Conservation (phyloP, 352 stramenopile genomes). For the Globisporangium recalcitrans region DNA sequence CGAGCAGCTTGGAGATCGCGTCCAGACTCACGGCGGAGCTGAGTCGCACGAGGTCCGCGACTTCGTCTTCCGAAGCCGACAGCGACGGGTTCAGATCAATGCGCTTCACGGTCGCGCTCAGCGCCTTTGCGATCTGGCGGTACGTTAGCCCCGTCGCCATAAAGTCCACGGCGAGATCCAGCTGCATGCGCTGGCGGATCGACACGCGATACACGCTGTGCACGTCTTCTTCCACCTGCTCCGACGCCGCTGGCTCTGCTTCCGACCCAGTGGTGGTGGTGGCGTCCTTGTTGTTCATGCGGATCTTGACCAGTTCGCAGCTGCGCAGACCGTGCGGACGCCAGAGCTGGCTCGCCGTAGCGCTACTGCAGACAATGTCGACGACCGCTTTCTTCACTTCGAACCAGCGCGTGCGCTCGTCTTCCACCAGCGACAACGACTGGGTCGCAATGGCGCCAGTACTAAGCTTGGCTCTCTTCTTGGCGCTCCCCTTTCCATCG, state of each 20-base stretch:
- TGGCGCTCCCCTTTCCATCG: background rate
- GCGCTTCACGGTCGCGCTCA: conserved; percentile 19
- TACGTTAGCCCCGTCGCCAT: conserved; percentile 16
- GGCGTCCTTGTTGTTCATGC: background rate
- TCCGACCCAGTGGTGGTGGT: no score
- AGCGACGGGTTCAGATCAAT: conserved; percentile 16
- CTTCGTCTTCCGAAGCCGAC: conserved; percentile 15
- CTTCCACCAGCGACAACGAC: background rate
- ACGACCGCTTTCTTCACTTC: conserved; percentile 16
- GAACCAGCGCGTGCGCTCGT: conserved; percentile 2
- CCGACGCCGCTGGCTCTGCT: background rate
- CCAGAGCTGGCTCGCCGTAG: background rate
- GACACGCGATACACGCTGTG: conserved; percentile 17
- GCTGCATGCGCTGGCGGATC: conserved; percentile 17
- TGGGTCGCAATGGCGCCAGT: background rate
- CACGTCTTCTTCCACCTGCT: background rate
- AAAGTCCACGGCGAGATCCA: conserved; percentile 25
- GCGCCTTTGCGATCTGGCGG: conserved; percentile 16
- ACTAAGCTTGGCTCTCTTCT: background rate
- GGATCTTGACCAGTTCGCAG: conserved; percentile 7
- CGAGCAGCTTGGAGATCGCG: conserved; percentile 29
- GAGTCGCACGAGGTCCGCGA: conserved; percentile 30
- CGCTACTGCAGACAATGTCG: conserved; percentile 3
- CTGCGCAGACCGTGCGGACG: conserved; percentile 1
- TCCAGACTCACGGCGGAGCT: conserved; percentile 36